phyloP scores from a whole-genome alignment of 495 filamentous ascomycete species.

The Tuber melanosporum region DNA sequence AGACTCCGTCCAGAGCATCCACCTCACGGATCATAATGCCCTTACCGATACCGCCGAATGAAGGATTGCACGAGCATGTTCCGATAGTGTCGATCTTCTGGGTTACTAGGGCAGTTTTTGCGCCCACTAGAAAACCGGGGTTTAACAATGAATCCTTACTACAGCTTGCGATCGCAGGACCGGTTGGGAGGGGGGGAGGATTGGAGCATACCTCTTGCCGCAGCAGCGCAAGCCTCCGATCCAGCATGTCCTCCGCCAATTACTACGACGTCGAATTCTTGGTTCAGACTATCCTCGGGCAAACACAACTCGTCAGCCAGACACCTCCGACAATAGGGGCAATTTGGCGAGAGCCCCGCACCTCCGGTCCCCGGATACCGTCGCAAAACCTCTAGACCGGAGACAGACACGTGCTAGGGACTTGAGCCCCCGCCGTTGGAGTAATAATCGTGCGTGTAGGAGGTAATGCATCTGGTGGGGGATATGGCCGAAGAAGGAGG shows the following conservation, averaged over 20 bases:
- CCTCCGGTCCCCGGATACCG: constrained; percentile 22
- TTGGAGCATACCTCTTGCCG: constrained; percentile 54
- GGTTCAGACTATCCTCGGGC: constrained; percentile 36
- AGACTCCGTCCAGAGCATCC: constrained; percentile 88
- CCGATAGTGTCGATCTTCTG: constrained; percentile 82
- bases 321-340: neutral
- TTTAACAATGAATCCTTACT: neutral
- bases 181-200: neutral
- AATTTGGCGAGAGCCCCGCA: neutral
- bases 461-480: constrained; percentile 19
- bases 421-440: constrained; percentile 4
- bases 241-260: constrained; percentile 96
- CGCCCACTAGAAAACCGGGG: constrained; percentile 52
- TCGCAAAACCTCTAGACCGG: constrained; percentile 17
- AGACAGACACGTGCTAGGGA: neutral
- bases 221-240: constrained; percentile 87
- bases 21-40: constrained; percentile 93
- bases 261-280: constrained; percentile 85
- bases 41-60: constrained; percentile 97
- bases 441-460: constrained; percentile 17
- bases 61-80: constrained; percentile 95
- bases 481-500: constrained; percentile 1
- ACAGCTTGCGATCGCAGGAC: neutral
- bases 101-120: constrained; percentile 82
- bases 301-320: neutral